Percentiles rank a stretch among this genome's conserved stretches.
phyloP scores from a whole-genome alignment of 345 rosid genomes.

The Brassica cretica region DNA sequence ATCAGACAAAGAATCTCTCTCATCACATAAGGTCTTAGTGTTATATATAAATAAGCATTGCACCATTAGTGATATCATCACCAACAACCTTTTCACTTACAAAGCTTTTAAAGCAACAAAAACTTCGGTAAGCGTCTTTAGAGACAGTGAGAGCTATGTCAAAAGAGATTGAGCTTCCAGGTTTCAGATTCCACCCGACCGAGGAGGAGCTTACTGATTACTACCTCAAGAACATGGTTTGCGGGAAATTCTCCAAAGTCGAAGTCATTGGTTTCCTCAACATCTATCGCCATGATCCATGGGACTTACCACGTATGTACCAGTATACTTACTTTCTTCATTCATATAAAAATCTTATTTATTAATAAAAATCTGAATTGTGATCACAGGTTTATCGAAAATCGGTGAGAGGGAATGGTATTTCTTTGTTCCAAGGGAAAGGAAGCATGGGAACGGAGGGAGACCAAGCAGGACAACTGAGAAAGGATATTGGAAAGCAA shows the following conservation, averaged over 20 bases:
- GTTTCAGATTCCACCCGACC: slow-evolving; percentile 91
- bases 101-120: slow-evolving; percentile 1
- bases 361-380: background rate
- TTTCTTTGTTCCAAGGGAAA: slow-evolving; percentile 88
- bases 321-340: background rate
- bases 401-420: slow-evolving; percentile 96
- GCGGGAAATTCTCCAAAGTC: slow-evolving; percentile 43
- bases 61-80: slow-evolving; percentile 16
- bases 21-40: slow-evolving; percentile 15
- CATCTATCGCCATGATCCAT: slow-evolving; percentile 77
- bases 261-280: slow-evolving; percentile 69
- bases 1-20: background rate
- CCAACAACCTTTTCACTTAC: slow-evolving; percentile 34
- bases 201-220: slow-evolving; percentile 88
- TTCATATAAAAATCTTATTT: background rate
- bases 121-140: slow-evolving; percentile 21
- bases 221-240: slow-evolving; percentile 74
- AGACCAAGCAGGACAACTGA: slow-evolving; percentile 85
- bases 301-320: slow-evolving; percentile 71
- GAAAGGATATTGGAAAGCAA: slow-evolving; percentile 95
- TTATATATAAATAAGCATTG: slow-evolving; percentile 30
- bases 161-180: slow-evolving; percentile 64
- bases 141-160: slow-evolving; percentile 36
- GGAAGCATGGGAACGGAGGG: slow-evolving; percentile 82
- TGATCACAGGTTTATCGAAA: slow-evolving; percentile 57